A percentile compares a stretch with the other conserved stretches of the same genome.
These are phyloP conservation scores for Emmonsiellopsis sp. DNA, from an alignment of 2,329 filamentous ascomycete genomes.

Conservation along the genomic window DNA sequence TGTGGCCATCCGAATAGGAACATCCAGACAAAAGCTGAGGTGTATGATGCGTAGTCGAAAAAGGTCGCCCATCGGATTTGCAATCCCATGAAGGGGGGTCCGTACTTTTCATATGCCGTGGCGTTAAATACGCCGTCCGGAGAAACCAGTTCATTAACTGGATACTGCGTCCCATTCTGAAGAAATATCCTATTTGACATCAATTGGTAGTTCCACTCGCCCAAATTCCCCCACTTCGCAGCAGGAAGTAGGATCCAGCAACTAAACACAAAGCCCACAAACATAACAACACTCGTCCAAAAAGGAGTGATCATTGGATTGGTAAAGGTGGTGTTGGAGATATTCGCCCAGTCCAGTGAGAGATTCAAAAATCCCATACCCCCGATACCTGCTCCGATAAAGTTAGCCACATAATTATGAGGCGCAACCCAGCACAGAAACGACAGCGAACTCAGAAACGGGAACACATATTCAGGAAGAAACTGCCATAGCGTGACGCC, in stretches of 20 bases:
- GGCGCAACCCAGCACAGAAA: slow-evolving; percentile 58
- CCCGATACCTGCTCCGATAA: slow-evolving; percentile 52
- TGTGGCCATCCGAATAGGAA: slow-evolving; percentile 45
- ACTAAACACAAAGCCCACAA: slow-evolving; percentile 46
- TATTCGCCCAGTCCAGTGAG: slow-evolving; percentile 53
- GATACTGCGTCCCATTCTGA: slow-evolving; percentile 41
- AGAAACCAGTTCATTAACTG: slow-evolving; percentile 35
- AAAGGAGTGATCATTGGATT: slow-evolving; percentile 45
- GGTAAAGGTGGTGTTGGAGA: slow-evolving; percentile 42
- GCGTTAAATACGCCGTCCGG: slow-evolving; percentile 41
- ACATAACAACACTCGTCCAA: slow-evolving; percentile 53
- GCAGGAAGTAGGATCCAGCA: slow-evolving; percentile 52
- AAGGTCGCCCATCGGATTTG: slow-evolving; percentile 52
- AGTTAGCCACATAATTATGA: slow-evolving; percentile 49
- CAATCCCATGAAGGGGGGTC: slow-evolving; percentile 49
- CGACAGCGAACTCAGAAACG: slow-evolving; percentile 50
- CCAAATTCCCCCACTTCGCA: slow-evolving; percentile 50
- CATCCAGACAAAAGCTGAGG: slow-evolving; percentile 52
- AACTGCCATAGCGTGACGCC: slow-evolving; percentile 54
- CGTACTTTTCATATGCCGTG: slow-evolving; percentile 38
- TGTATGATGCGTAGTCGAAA: slow-evolving; percentile 52
- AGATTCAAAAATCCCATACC: slow-evolving; percentile 55
- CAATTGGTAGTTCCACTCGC: slow-evolving; percentile 43
- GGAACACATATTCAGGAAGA: slow-evolving; percentile 52
- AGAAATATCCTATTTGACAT: slow-evolving; percentile 52